A percentile compares a stretch with the other conserved stretches of the same genome.
Evolutionary conservation across 1,284 basidiomycete genomes (phyloP).

Genomic region (Neonothopanus nambi): DNA sequence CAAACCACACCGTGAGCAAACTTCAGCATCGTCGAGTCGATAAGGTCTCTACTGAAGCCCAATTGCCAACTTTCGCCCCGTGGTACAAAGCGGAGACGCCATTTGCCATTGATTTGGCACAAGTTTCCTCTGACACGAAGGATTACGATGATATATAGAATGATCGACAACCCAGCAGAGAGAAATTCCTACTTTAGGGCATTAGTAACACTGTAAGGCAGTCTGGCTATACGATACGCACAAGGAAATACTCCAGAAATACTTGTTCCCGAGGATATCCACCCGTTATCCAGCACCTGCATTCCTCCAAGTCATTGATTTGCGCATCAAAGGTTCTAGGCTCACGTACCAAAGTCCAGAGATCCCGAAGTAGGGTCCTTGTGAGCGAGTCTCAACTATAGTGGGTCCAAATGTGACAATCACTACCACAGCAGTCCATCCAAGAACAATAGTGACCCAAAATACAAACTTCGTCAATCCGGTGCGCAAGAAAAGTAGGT

Average conservation of each 20-base stretch:
- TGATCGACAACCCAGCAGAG: conserved; percentile 30
- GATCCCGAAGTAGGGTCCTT: conserved; percentile 44
- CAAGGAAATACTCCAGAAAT: conserved; percentile 49
- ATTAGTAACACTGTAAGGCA: neutral
- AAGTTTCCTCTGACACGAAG: conserved; percentile 38
- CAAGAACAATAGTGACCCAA: conserved; percentile 29
- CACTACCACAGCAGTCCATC: conserved; percentile 36
- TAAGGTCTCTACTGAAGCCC: conserved; percentile 25
- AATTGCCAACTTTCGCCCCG: conserved; percentile 28
- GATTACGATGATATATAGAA: conserved; percentile 32
- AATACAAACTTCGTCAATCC: conserved; percentile 24
- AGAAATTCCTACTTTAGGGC: conserved; percentile 29
- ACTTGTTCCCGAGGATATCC: conserved; percentile 41
- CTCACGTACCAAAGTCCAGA: conserved; percentile 39
- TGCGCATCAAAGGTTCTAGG: neutral
- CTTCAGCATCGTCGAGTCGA: conserved; percentile 28
- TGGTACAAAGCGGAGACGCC: conserved; percentile 27
- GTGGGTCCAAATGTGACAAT: conserved; percentile 38
- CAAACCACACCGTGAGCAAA: conserved; percentile 31
- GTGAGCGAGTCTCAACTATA: conserved; percentile 31
- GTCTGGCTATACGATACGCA: conserved; percentile 24
- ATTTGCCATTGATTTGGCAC: conserved; percentile 23
- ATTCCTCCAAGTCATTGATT: neutral
- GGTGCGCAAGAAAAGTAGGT: conserved; percentile 40
- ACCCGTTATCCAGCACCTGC: conserved; percentile 49